Evolutionary conservation across 73 alveolate genomes (phyloP).

Genomic region (Paramecium sexaurelia): DNA sequence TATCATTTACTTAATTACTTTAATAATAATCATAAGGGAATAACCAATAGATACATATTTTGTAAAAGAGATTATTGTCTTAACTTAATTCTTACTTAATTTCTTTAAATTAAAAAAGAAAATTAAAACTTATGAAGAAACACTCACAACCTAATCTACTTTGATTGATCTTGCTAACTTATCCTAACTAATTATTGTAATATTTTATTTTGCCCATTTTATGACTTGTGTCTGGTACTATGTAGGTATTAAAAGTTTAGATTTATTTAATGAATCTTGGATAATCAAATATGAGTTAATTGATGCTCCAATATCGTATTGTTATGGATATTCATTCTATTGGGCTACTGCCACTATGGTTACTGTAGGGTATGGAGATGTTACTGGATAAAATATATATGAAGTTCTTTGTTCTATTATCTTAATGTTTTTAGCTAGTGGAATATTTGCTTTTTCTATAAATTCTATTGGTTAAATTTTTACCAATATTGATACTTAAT

Average conservation of each 20-base stretch:
- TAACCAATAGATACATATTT: background rate
- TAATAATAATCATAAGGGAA: background rate
- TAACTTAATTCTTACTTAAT: background rate
- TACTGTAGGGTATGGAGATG: constrained; percentile 63
- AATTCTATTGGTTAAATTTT: constrained; percentile 46
- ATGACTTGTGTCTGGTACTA: constrained; percentile 33
- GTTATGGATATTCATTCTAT: constrained; percentile 44
- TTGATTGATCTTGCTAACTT: background rate
- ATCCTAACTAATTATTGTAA: background rate
- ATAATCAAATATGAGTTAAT: background rate
- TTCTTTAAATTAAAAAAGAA: background rate
- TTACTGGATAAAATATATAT: constrained; percentile 34
- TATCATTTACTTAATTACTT: background rate
- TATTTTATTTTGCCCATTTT: constrained; percentile 10
- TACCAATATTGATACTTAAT: background rate
- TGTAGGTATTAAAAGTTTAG: background rate
- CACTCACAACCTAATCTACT: background rate
- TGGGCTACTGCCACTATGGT: constrained; percentile 63
- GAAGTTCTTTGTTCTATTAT: constrained; percentile 43
- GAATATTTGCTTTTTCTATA: constrained; percentile 48
- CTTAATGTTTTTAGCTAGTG: constrained; percentile 52
- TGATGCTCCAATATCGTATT: background rate
- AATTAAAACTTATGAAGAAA: background rate
- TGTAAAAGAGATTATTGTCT: background rate
- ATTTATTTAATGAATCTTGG: background rate